Evolutionary conservation across 805 yeast species (phyloP).

Genomic region (Candida loeiensis): DNA sequence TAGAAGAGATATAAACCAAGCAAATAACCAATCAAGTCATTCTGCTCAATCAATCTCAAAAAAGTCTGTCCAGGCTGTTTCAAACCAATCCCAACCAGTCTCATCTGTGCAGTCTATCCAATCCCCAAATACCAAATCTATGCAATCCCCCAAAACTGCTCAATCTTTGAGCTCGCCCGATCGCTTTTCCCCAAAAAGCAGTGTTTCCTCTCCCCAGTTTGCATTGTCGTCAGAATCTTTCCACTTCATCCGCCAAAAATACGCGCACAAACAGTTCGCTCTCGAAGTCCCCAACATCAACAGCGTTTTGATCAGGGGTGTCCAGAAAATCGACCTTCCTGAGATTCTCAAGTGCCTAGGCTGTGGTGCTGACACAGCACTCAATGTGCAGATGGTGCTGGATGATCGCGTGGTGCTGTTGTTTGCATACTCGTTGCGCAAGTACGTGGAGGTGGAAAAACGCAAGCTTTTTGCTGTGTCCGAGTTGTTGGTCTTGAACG

Average conservation of each 20-base stretch:
- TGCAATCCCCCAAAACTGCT: too few species aligned
- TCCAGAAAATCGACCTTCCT: conserved; percentile 47
- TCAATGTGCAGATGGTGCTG: conserved; percentile 30
- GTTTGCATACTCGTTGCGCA: conserved; percentile 52
- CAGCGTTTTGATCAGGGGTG: conserved; percentile 47
- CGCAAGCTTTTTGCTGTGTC: conserved; percentile 40
- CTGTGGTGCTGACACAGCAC: conserved; percentile 47
- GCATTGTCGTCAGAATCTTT: conserved; percentile 45
- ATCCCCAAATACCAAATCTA: too few species aligned
- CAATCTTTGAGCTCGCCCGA: not conserved
- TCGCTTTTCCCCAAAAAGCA: too few species aligned
- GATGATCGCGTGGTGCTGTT: conserved; percentile 24
- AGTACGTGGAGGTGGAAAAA: conserved; percentile 22
- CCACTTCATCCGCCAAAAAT: conserved; percentile 63
- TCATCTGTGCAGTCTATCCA: too few species aligned
- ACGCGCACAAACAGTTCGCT: conserved; percentile 50
- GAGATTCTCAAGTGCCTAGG: conserved; percentile 43
- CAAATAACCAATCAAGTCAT: not conserved
- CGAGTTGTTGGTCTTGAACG: conserved; percentile 57
- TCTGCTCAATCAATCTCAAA: too few species aligned
- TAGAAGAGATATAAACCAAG: conserved; percentile 8
- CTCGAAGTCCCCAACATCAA: conserved; percentile 18
- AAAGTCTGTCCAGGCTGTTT: too few species aligned
- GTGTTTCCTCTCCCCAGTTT: not conserved
- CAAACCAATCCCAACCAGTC: too few species aligned